Conservation (phyloP, 805 yeast genomes). For the Starmerella kuoi region DNA sequence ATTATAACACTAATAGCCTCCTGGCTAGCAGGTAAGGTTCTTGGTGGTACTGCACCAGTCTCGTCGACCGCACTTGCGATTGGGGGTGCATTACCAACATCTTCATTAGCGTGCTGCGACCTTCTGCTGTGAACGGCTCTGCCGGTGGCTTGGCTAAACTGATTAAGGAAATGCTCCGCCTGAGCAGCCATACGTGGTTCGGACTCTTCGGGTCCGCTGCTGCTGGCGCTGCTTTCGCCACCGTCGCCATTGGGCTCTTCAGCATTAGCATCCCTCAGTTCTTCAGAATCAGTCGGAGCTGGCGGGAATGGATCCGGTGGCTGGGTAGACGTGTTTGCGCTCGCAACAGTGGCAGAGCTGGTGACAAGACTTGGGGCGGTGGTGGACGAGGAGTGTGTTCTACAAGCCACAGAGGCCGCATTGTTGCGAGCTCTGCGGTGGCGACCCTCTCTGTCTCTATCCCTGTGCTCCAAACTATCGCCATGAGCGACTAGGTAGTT, state of each 20-base stretch:
- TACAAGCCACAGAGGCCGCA: not conserved
- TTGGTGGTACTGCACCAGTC: not conserved
- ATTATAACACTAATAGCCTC: not conserved
- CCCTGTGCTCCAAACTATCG: conserved; percentile 16
- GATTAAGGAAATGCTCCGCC: conserved; percentile 4
- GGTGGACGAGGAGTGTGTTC: no score
- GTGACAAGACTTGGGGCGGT: not conserved
- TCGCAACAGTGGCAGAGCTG: conserved; percentile 5
- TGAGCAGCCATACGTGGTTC: conserved; percentile 1
- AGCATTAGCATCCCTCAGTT: no score
- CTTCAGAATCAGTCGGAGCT: not conserved
- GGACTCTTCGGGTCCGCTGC: not conserved
- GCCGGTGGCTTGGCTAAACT: conserved; percentile 12
- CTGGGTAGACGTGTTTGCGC: conserved; percentile 2
- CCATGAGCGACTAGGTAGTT: conserved; percentile 40
- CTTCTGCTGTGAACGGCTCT: not conserved
- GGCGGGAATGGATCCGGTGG: not conserved
- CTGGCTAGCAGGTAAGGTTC: not conserved
- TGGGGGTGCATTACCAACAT: conserved; percentile 2
- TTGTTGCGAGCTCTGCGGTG: not conserved
- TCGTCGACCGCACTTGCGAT: not conserved
- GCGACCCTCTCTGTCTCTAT: conserved; percentile 8
- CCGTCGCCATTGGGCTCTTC: not conserved
- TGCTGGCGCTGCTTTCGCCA: not conserved
- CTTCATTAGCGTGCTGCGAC: not conserved